phyloP scores from a whole-genome alignment of 495 filamentous ascomycete species.

The Aspergillus nidulans region DNA sequence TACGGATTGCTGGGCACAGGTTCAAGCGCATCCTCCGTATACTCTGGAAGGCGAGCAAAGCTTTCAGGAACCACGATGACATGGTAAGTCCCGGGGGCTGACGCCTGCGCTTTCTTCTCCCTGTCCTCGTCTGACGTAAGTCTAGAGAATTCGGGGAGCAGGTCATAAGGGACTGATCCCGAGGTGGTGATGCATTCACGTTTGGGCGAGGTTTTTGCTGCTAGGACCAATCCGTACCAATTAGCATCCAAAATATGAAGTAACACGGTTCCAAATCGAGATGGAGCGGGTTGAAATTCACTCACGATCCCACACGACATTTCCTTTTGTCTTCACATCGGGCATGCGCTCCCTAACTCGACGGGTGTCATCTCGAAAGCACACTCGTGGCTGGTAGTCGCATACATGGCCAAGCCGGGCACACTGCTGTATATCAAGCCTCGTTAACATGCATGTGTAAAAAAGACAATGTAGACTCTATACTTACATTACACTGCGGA shows the following conservation, averaged over 20 bases:
- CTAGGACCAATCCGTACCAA: background rate
- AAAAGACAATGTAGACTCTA: background rate
- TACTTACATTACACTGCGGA: slow-evolving; percentile 48
- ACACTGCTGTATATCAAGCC: slow-evolving; percentile 43
- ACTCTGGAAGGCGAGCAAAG: slow-evolving; percentile 52
- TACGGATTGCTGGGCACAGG: slow-evolving; percentile 3
- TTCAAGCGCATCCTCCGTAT: slow-evolving; percentile 33
- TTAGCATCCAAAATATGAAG: slow-evolving; percentile 1
- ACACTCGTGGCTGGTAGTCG: slow-evolving; percentile 53
- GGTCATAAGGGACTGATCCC: slow-evolving; percentile 20
- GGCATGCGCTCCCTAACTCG: slow-evolving; percentile 53
- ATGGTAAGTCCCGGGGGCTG: slow-evolving; percentile 52
- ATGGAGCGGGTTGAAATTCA: no score
- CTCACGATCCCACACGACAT: slow-evolving; percentile 53
- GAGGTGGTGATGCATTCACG: background rate
- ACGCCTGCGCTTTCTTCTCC: slow-evolving; percentile 52
- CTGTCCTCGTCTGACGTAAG: slow-evolving; percentile 59
- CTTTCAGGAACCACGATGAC: slow-evolving; percentile 53
- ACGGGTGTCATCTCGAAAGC: slow-evolving; percentile 54
- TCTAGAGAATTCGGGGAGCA: slow-evolving; percentile 48
- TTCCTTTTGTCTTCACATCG: slow-evolving; percentile 46
- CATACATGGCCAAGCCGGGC: slow-evolving; percentile 51
- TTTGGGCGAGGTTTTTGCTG: slow-evolving; percentile 3
- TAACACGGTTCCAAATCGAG: slow-evolving; percentile 30
- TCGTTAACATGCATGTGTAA: slow-evolving; percentile 3